Evolutionary conservation across 129 eudicot species (phyloP).

Genomic region (Flaveria ramosissima): DNA sequence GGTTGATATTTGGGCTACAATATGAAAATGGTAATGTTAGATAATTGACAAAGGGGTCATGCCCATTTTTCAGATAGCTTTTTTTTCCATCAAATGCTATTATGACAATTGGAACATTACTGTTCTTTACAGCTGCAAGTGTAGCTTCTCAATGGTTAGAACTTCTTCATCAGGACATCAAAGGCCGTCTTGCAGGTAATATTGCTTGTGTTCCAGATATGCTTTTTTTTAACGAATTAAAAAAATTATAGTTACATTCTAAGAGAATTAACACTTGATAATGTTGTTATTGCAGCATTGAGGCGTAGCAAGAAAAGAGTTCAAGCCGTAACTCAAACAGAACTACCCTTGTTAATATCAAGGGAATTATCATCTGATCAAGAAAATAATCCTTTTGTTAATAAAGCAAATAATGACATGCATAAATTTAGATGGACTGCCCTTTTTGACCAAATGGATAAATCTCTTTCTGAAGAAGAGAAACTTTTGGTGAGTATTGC

Average conservation of each 20-base stretch:
- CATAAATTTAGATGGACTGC: constrained; percentile 69
- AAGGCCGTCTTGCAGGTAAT: constrained; percentile 86
- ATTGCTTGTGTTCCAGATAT: not conserved
- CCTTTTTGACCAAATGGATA: constrained; percentile 77
- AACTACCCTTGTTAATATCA: constrained; percentile 63
- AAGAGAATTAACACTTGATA: constrained; percentile 18
- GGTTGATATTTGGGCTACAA: not conserved
- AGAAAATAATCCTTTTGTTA: constrained; percentile 43
- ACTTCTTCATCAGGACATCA: constrained; percentile 77
- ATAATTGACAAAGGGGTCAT: not conserved
- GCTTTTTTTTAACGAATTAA: not conserved
- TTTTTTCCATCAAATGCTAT: constrained; percentile 6
- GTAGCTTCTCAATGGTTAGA: constrained; percentile 93
- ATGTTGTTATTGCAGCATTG: constrained; percentile 58
- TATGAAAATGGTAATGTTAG: not conserved
- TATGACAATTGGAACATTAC: not conserved
- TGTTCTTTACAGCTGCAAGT: constrained; percentile 66
- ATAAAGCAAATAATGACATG: constrained; percentile 41
- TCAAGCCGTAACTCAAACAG: constrained; percentile 63
- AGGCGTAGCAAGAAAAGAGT: constrained; percentile 83
- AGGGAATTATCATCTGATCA: constrained; percentile 58
- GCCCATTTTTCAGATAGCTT: not conserved
- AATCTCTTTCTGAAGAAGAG: constrained; percentile 89
- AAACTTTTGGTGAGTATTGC: constrained; percentile 57
- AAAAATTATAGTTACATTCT: not conserved